Conservation (phyloP, 345 rosid species). For the Eucalyptus marginata region DNA sequence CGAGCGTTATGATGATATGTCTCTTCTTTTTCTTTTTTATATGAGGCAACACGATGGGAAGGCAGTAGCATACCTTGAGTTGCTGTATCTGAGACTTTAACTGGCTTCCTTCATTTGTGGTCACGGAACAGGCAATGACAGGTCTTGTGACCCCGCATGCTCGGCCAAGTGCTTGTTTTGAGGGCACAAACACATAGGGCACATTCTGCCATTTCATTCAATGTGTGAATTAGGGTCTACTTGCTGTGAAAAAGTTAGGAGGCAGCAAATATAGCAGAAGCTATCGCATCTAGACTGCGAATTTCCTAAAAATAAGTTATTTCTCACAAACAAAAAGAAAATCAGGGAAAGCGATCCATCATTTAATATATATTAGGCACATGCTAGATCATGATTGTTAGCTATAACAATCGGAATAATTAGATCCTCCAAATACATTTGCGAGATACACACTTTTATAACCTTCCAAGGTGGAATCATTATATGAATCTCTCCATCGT, state of each 20-base stretch:
- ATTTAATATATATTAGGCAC: background rate
- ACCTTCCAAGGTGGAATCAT: background rate
- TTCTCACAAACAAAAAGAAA: background rate
- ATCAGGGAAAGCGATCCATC: background rate
- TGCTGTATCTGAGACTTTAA: constrained; percentile 79
- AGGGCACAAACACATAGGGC: constrained; percentile 95
- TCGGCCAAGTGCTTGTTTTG: constrained; percentile 93
- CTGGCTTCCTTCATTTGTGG: constrained; percentile 77
- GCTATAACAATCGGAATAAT: background rate
- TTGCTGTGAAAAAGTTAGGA: background rate
- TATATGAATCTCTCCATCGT: background rate
- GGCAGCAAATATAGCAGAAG: background rate
- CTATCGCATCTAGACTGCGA: background rate
- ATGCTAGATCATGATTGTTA: background rate
- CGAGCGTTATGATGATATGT: background rate
- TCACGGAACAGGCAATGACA: constrained; percentile 86
- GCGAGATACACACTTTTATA: background rate
- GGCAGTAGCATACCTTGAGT: constrained; percentile 49
- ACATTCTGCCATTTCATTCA: constrained; percentile 57
- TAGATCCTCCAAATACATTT: background rate
- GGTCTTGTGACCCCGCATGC: constrained; percentile 98
- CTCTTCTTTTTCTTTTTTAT: background rate
- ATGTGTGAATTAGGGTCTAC: background rate
- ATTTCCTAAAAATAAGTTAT: background rate
- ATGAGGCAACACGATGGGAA: background rate